Evolutionary conservation across 352 stramenopile species (phyloP).

Genomic region (Pythium phragmitis): DNA sequence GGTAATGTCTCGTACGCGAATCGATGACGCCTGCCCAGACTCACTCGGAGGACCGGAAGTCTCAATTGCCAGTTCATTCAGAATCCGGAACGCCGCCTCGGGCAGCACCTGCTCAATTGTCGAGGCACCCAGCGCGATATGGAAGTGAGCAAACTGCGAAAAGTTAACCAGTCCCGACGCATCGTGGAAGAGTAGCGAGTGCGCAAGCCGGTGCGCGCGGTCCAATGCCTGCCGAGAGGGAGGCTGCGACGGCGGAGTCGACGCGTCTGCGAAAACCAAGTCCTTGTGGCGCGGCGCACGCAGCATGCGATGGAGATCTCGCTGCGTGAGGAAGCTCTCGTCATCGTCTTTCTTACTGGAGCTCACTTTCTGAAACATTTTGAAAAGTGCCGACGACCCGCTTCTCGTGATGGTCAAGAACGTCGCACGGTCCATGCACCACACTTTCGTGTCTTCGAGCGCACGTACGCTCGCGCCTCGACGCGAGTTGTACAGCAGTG

Average conservation of each 20-base stretch:
- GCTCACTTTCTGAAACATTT: conserved; percentile 71
- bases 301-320: conserved; percentile 62
- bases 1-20: conserved; percentile 53
- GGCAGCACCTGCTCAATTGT: conserved; percentile 74
- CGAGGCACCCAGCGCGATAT: conserved; percentile 71
- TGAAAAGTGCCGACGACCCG: conserved; percentile 70
- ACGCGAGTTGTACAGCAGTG: conserved; percentile 96
- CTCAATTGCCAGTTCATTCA: conserved; percentile 46
- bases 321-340: conserved; percentile 63
- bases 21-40: conserved; percentile 30
- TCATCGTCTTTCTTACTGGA: conserved; percentile 31
- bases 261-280: not conserved
- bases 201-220: conserved; percentile 56
- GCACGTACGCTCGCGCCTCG: conserved; percentile 90
- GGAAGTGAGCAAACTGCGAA: conserved; percentile 87
- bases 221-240: conserved; percentile 34
- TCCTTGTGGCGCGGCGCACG: conserved; percentile 22
- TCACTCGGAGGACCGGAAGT: not conserved
- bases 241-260: not conserved
- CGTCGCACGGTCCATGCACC: conserved; percentile 90
- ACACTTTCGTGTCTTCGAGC: conserved; percentile 89
- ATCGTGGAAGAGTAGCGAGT: conserved; percentile 73
- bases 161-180: conserved; percentile 80
- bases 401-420: conserved; percentile 84
- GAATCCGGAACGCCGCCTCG: conserved; percentile 73